A percentile compares a stretch with the other conserved stretches of the same genome.
Evolutionary conservation across 495 filamentous ascomycete genomes (phyloP).

Genomic region (Halenospora varia): DNA sequence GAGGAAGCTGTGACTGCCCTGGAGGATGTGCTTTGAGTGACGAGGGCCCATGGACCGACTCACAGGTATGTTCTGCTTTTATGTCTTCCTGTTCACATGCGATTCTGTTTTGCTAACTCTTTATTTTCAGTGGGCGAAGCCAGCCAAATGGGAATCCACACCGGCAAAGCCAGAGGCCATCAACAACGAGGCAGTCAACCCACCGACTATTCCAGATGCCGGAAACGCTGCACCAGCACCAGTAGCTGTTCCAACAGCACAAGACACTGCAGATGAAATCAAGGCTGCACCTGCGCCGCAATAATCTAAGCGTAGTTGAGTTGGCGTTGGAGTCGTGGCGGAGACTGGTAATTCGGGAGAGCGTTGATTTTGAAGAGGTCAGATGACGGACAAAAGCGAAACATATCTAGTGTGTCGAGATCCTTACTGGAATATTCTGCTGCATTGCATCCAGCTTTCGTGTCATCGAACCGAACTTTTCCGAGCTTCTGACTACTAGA

Average conservation of each 20-base stretch:
- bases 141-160: conserved; percentile 57
- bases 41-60: conserved; percentile 91
- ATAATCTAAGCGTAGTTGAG: no score
- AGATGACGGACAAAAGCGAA: no score
- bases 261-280: conserved; percentile 15
- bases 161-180: conserved; percentile 5
- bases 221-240: neutral
- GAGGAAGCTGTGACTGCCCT: conserved; percentile 75
- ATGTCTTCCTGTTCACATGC: no score
- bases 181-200: conserved; percentile 17
- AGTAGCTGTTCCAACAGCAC: neutral
- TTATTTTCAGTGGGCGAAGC: conserved; percentile 59
- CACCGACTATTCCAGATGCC: conserved; percentile 12
- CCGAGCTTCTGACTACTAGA: conserved; percentile 4
- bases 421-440: neutral
- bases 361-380: no score
- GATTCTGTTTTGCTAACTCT: no score
- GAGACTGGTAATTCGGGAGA: no score
- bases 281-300: conserved; percentile 18
- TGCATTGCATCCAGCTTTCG: neutral
- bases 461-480: neutral
- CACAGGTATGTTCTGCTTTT: no score
- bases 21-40: conserved; percentile 89
- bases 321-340: no score
- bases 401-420: neutral